Percentiles rank a stretch among this genome's conserved stretches.
Evolutionary conservation across 129 eudicot species (phyloP).

Genomic region (Flaveria ramosissima): DNA sequence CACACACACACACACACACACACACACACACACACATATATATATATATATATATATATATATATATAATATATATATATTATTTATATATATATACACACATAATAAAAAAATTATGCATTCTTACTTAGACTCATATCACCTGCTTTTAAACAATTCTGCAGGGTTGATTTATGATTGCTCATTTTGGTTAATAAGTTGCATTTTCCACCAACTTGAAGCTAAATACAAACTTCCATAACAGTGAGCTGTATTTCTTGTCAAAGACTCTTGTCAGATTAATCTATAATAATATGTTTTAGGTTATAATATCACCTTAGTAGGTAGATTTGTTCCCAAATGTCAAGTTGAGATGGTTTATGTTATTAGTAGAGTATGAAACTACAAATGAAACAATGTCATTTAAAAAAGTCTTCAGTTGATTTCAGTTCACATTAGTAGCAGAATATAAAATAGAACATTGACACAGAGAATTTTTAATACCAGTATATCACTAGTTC

Average conservation of each 20-base stretch:
- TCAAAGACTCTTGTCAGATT: slow-evolving; percentile 8
- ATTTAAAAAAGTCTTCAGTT: slow-evolving; percentile 9
- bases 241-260: background rate
- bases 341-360: background rate
- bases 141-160: slow-evolving; percentile 7
- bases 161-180: slow-evolving; percentile 10
- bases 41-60: too few species aligned
- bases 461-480: too few species aligned
- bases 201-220: background rate
- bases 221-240: background rate
- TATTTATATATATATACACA: background rate
- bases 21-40: background rate
- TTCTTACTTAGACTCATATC: background rate
- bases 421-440: too few species aligned
- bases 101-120: background rate
- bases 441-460: background rate
- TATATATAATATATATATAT: too few species aligned
- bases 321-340: slow-evolving; percentile 3
- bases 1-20: background rate
- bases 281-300: background rate
- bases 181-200: slow-evolving; percentile 1
- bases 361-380: background rate
- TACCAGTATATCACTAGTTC: too few species aligned
- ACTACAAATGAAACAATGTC: background rate
- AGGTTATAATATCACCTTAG: slow-evolving; percentile 9